Base-by-base conservation (phyloP, 1,284 basidiomycete species). In the Athelia psychrophila region DNA sequence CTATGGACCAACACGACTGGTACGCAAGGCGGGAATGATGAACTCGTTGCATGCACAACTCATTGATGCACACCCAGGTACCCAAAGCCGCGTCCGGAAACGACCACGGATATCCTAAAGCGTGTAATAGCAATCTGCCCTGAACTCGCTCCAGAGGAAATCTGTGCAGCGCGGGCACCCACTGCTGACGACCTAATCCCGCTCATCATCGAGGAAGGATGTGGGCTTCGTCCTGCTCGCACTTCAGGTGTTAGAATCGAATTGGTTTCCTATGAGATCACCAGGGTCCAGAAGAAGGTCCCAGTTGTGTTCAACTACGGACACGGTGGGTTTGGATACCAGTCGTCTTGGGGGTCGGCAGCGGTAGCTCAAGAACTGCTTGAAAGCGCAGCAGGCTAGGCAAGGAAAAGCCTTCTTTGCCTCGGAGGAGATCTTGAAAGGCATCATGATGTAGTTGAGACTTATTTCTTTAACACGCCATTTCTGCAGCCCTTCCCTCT, bases 261-360 rank as follows among this genome's bases (percentile, higher is more conserved):
- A 56, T 64, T 80, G 5, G 81, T 86, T 57, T 75, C 69, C 65
- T 62, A 71, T 18, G 56, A 63, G 42, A 51, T 59, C 60, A 33
- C 53, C 54, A 47, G 60, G 54, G 59, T 56, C 53, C 53, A 61
- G 47, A 56, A 57, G n/a, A 71, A 62, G 49, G 64, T 80, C 32
- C 74, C 76, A 2, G 59, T 75, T 33, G 68, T 74, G 19, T 71
- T 72, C 60, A 80, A 77, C 51, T 93, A 95, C 67, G 89, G 90
- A 33, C 79, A 80, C 58, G 79, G 79, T n/a, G 80, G 85, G 3
- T 78, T 79, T 54, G 88, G 88, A 3, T 90, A 81, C 60, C 84
- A 88, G 58, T 74, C 79, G n/a, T 87, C 84, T 0, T 90, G 87
- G 85, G 88, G 83, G 1, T 84, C 83, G 0, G 86, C 88, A 2